Base-by-base conservation (phyloP, 257 asterid genomes). In the Paraleonurus japonicus region DNA sequence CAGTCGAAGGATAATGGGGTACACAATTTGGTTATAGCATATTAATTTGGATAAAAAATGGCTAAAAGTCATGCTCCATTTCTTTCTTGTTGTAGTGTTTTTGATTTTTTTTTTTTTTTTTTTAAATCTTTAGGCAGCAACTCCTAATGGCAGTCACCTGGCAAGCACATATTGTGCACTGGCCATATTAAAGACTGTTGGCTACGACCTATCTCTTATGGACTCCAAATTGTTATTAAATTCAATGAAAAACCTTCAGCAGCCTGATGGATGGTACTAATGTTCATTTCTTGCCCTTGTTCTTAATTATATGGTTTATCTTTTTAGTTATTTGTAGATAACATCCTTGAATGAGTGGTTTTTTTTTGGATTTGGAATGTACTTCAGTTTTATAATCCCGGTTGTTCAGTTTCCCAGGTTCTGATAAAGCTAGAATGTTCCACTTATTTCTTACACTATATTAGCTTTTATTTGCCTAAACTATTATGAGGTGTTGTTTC, bases 111-210 rank as follows among this genome's bases (percentile, higher is more conserved):
- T n/a, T 1, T 16, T 17, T 10, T 0, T 4, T 30, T 35, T 35
- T 7, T n/a, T n/a, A n/a, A 35, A 1, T 69, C 47, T 64, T 12
- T 28, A 91, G 99, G 85, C 53, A 54, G 48, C 74, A 33, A 67
- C 78, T 59, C 88, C 80, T 9, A 91, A 91, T 69, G 96, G 92
- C 45, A 92, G 98, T 85, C 99, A 95, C 79, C 79, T 95, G 77
- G 99, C 99, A 39, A 89, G 97, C 86, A 92, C 98, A 1, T 95
- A 95, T 65, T 89, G 97, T 19, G 99, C 97, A 0, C 82, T 92
- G 50, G 87, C 90, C 70, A 89, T 89, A 79, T 76, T 95, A 70
- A 88, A 85, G 90, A 92, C 90, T 28, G 81, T 88, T 72, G 97
- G 91, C 76, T 85, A 86, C 86, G 96, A 95, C 68, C 74, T 92